Conservation (phyloP, 805 yeast genomes). For the Metschnikowia gelsemii region DNA sequence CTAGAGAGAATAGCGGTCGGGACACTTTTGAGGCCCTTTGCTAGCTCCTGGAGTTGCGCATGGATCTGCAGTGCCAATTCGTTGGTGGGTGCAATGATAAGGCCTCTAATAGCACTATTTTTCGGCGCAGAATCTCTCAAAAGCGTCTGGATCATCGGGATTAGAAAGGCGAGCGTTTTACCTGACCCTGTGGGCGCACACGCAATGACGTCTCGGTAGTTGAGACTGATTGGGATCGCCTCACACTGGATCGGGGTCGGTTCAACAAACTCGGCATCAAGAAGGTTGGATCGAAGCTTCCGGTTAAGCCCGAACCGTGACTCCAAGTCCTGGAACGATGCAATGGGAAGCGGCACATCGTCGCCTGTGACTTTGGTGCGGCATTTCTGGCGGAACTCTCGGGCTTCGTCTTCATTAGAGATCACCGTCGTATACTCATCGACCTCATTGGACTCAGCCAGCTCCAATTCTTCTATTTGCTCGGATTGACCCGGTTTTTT, state of each 20-base stretch:
- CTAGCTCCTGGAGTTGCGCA: slow-evolving; percentile 60
- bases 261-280: slow-evolving; percentile 67
- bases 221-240: slow-evolving; percentile 72
- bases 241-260: slow-evolving; percentile 96
- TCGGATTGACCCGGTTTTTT: background rate
- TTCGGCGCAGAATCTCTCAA: slow-evolving; percentile 26
- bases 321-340: slow-evolving; percentile 79
- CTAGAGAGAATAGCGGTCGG: slow-evolving; percentile 68
- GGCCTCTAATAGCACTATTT: slow-evolving; percentile 61
- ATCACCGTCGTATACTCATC: slow-evolving; percentile 42
- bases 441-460: slow-evolving; percentile 17
- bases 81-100: slow-evolving; percentile 90
- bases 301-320: slow-evolving; percentile 65
- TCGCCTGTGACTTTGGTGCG: slow-evolving; percentile 75
- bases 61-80: slow-evolving; percentile 88
- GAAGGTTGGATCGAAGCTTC: slow-evolving; percentile 58
- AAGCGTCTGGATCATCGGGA: slow-evolving; percentile 69
- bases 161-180: slow-evolving; percentile 85
- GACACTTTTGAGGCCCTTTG: slow-evolving; percentile 51
- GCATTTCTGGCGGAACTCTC: slow-evolving; percentile 54
- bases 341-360: slow-evolving; percentile 89
- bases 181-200: slow-evolving; percentile 99
- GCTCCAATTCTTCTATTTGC: background rate
- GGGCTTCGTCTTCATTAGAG: slow-evolving; percentile 57
- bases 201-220: slow-evolving; percentile 75